A percentile compares a stretch with the other conserved stretches of the same genome.
These are phyloP conservation scores for Backusella liffmaniae DNA, from an alignment of 192 early-diverging fungal species.

Conservation along the genomic window DNA sequence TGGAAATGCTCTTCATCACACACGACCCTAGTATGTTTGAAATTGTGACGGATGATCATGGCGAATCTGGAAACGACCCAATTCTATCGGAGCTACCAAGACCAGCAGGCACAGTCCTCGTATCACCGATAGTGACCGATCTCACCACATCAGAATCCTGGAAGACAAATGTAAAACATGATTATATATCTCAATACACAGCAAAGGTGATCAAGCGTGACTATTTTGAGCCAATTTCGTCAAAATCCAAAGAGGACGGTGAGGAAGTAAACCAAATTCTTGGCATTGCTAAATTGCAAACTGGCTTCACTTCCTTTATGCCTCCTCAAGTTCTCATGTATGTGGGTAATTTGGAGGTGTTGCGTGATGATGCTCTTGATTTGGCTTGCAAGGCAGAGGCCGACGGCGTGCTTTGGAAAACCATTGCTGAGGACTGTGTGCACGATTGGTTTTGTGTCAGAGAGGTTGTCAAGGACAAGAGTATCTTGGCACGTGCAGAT, in stretches of 20 bases:
- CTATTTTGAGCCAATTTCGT: slow-evolving; percentile 26
- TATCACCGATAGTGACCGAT: slow-evolving; percentile 40
- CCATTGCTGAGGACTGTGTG: slow-evolving; percentile 32
- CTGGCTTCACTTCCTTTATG: slow-evolving; percentile 33
- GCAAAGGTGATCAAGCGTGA: slow-evolving; percentile 44
- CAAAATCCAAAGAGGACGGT: neutral
- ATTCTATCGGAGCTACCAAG: slow-evolving; percentile 33
- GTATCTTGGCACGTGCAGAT: slow-evolving; percentile 30
- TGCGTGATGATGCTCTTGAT: slow-evolving; percentile 35
- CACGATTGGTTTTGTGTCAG: slow-evolving; percentile 45
- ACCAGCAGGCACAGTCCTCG: slow-evolving; percentile 33
- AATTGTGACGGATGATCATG: slow-evolving; percentile 30
- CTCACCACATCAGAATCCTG: slow-evolving; percentile 36
- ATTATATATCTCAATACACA: slow-evolving; percentile 36
- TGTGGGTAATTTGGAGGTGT: slow-evolving; percentile 35
- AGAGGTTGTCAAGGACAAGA: slow-evolving; percentile 39
- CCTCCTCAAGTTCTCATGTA: slow-evolving; percentile 30
- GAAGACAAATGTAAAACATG: slow-evolving; percentile 32
- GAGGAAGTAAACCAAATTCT: slow-evolving; percentile 20
- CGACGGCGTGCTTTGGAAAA: slow-evolving; percentile 34
- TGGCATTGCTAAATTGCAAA: slow-evolving; percentile 35
- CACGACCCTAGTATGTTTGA: slow-evolving; percentile 42
- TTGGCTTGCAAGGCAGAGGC: slow-evolving; percentile 30
- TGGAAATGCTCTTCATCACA: slow-evolving; percentile 40
- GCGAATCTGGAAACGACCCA: slow-evolving; percentile 10